Conservation (phyloP, 139 green algal species). For the Coelastrella sp. region DNA sequence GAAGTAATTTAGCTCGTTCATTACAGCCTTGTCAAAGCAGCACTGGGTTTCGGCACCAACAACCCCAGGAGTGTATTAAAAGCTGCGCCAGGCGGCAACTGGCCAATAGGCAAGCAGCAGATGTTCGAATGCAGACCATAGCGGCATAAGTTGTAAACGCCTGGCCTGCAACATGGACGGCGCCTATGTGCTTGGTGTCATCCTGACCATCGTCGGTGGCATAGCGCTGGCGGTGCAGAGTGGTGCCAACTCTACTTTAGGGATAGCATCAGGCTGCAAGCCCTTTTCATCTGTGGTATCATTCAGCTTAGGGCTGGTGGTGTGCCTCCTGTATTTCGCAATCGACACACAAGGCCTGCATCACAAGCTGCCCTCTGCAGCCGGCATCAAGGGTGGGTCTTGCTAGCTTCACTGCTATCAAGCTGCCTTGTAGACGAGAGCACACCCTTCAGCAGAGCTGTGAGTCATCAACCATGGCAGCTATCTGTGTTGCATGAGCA, state of each 20-base stretch:
- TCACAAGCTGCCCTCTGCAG: slow-evolving; percentile 34
- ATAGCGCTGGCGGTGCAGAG: slow-evolving; percentile 42
- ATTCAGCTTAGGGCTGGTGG: slow-evolving; percentile 46
- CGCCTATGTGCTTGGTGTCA: not conserved
- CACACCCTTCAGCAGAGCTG: not conserved
- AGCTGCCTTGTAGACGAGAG: not conserved
- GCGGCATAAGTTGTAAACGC: not conserved
- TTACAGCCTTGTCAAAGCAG: too few species aligned
- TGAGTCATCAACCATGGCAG: too few species aligned
- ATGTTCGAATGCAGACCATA: too few species aligned
- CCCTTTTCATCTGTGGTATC: slow-evolving; percentile 41
- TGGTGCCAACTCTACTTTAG: slow-evolving; percentile 51
- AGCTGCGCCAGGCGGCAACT: too few species aligned
- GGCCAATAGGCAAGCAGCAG: too few species aligned
- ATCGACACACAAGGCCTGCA: slow-evolving; percentile 36
- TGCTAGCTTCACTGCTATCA: not conserved
- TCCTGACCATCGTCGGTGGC: slow-evolving; percentile 15
- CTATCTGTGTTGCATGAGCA: too few species aligned
- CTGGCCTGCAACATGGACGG: not conserved
- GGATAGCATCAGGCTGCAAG: not conserved
- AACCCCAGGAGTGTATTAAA: too few species aligned
- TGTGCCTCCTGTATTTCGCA: slow-evolving; percentile 18
- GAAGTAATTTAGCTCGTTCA: too few species aligned
- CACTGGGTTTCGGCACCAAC: too few species aligned
- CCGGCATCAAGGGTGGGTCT: not conserved